phyloP scores from a whole-genome alignment of 1,139 yeast genomes.

The Ogataea hybrid region DNA sequence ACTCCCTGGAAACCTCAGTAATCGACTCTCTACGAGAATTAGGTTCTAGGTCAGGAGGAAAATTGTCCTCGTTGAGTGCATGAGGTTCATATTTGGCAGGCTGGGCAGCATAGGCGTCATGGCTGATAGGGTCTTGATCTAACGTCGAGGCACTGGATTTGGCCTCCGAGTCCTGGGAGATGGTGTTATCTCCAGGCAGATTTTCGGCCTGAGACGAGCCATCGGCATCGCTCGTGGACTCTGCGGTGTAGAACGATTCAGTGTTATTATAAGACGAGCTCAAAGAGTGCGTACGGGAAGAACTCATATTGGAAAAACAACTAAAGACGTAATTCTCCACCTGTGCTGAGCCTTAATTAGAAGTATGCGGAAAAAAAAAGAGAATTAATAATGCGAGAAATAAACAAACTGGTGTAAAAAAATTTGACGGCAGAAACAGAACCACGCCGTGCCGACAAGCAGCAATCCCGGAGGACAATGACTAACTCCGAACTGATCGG shows the following conservation, averaged over 20 bases:
- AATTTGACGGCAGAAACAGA: neutral
- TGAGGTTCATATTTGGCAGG: constrained; percentile 11
- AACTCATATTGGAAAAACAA: neutral
- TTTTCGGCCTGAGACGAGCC: neutral
- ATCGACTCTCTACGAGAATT: constrained; percentile 21
- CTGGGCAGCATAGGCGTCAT: neutral
- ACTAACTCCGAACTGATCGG: neutral
- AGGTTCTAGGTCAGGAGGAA: neutral
- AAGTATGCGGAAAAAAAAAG: no score
- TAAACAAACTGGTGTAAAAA: neutral
- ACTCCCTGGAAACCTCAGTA: constrained; percentile 21
- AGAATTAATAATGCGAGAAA: neutral
- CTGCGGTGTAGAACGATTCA: constrained; percentile 18
- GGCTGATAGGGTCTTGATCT: constrained; percentile 9
- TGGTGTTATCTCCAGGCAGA: neutral
- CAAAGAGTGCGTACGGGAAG: constrained; percentile 9
- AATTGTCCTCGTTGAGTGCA: neutral
- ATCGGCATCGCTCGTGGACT: constrained; percentile 1
- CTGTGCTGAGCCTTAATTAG: no score
- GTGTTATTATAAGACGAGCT: constrained; percentile 14
- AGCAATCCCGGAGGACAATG: neutral
- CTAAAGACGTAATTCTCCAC: no score
- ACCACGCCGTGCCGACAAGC: neutral
- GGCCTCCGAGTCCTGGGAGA: neutral
- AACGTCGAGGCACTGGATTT: constrained; percentile 4